Percentiles rank a stretch among this genome's conserved stretches.
Conservation (phyloP, 2,329 filamentous ascomycete genomes). For the Diaporthe longicolla region DNA sequence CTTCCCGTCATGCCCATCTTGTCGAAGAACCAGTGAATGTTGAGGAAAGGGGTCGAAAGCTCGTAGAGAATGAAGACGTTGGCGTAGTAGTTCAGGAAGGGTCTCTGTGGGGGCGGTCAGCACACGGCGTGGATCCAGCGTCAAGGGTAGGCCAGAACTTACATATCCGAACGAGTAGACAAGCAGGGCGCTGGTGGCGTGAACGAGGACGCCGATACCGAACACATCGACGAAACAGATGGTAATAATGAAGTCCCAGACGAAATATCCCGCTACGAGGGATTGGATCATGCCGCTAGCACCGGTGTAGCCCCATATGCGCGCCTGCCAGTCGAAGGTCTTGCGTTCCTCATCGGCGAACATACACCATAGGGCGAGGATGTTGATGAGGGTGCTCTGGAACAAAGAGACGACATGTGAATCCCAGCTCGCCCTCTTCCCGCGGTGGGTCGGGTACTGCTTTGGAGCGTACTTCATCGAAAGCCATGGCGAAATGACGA, state of each 20-base stretch:
- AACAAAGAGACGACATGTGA: constrained; percentile 88
- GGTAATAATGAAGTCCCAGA: constrained; percentile 85
- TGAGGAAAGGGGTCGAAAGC: constrained; percentile 86
- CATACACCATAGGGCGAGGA: constrained; percentile 81
- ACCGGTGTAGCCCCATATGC: constrained; percentile 84
- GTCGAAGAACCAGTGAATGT: constrained; percentile 94
- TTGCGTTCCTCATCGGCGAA: constrained; percentile 76
- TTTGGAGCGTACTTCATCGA: constrained; percentile 74
- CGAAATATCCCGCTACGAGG: constrained; percentile 84
- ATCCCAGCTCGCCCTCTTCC: constrained; percentile 85
- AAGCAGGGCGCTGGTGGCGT: constrained; percentile 79
- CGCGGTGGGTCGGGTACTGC: constrained; percentile 74
- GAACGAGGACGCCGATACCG: constrained; percentile 81
- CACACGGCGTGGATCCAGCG: not conserved
- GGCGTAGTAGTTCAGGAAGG: constrained; percentile 88
- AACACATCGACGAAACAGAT: constrained; percentile 78
- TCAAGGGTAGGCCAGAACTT: constrained; percentile 56
- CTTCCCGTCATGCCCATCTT: constrained; percentile 86
- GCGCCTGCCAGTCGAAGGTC: constrained; percentile 75
- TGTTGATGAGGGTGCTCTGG: constrained; percentile 81
- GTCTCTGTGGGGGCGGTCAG: constrained; percentile 68
- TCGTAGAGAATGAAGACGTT: constrained; percentile 89
- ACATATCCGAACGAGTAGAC: constrained; percentile 87
- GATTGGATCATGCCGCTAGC: constrained; percentile 80
- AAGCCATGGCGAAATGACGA: constrained; percentile 75